phyloP scores from a whole-genome alignment of 1,139 yeast genomes.

The Yamadazyma dushanensis region DNA sequence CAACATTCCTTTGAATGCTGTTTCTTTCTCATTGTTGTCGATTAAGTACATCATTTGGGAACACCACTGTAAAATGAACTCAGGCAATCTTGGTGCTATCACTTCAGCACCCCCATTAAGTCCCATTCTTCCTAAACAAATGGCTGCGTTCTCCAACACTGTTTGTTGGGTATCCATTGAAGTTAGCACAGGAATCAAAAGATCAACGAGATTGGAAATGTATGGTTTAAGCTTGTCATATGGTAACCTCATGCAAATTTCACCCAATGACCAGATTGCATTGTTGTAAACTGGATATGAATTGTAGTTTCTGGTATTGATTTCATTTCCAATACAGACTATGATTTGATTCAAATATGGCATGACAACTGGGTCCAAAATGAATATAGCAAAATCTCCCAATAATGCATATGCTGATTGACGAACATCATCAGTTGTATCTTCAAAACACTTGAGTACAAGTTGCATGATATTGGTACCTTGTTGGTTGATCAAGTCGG shows the following conservation, averaged over 20 bases:
- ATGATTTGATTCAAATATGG: slow-evolving; percentile 62
- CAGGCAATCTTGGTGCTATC: slow-evolving; percentile 53
- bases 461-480: slow-evolving; percentile 57
- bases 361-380: slow-evolving; percentile 52
- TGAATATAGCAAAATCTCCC: slow-evolving; percentile 78
- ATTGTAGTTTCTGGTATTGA: slow-evolving; percentile 49
- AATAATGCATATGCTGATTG: slow-evolving; percentile 88
- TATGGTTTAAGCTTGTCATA: slow-evolving; percentile 57
- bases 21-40: slow-evolving; percentile 80
- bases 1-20: slow-evolving; percentile 77
- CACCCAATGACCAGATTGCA: slow-evolving; percentile 94
- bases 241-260: slow-evolving; percentile 64
- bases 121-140: slow-evolving; percentile 89
- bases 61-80: slow-evolving; percentile 67
- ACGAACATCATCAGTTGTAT: slow-evolving; percentile 79
- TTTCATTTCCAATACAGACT: slow-evolving; percentile 67
- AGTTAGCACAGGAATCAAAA: slow-evolving; percentile 65
- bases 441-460: slow-evolving; percentile 71
- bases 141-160: slow-evolving; percentile 86
- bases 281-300: slow-evolving; percentile 75
- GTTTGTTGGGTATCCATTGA: slow-evolving; percentile 58
- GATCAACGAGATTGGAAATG: slow-evolving; percentile 54
- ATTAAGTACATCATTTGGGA: slow-evolving; percentile 60
- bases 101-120: slow-evolving; percentile 58
- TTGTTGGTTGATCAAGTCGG: slow-evolving; percentile 51